Percentiles rank a stretch among this genome's conserved stretches.
Conservation (phyloP, 768 basidiomycete species). For the Rhodotorula graminis region DNA sequence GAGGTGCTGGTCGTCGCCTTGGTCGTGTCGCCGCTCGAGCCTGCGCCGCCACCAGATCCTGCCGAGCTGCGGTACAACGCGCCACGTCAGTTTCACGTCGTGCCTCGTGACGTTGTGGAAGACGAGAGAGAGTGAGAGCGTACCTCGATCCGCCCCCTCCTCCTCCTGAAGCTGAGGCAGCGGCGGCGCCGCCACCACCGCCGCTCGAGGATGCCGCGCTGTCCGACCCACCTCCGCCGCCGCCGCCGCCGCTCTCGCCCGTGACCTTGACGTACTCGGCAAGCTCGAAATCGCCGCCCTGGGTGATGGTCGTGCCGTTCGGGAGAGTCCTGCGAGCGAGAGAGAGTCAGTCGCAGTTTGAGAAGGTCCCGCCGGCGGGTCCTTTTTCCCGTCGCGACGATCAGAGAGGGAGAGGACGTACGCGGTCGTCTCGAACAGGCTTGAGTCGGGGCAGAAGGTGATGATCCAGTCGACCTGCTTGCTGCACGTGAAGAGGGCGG, state of each 20-base stretch:
- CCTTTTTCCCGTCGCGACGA: too few species aligned
- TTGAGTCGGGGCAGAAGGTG: constrained; percentile 2
- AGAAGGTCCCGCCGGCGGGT: neutral
- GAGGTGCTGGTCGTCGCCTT: neutral
- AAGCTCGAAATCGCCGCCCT: neutral
- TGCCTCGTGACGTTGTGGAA: too few species aligned
- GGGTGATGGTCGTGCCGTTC: constrained; percentile 2
- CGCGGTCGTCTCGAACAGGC: constrained; percentile 10
- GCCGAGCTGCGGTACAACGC: too few species aligned
- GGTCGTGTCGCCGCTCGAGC: neutral
- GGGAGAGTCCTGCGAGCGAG: neutral
- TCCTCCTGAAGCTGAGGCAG: too few species aligned
- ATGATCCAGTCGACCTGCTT: constrained; percentile 13
- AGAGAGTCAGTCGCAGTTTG: too few species aligned
- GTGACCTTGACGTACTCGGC: neutral
- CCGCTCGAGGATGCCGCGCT: neutral
- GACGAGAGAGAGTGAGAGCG: too few species aligned
- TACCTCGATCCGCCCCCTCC: too few species aligned
- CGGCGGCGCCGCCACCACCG: neutral
- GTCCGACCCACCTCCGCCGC: too few species aligned
- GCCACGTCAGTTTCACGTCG: too few species aligned
- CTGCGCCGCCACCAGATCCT: neutral
- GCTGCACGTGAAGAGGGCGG: constrained; percentile 19
- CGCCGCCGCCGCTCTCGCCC: too few species aligned
- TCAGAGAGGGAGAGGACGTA: neutral